Conservation (phyloP, 768 basidiomycete species). For the Suillus hirtellus region DNA sequence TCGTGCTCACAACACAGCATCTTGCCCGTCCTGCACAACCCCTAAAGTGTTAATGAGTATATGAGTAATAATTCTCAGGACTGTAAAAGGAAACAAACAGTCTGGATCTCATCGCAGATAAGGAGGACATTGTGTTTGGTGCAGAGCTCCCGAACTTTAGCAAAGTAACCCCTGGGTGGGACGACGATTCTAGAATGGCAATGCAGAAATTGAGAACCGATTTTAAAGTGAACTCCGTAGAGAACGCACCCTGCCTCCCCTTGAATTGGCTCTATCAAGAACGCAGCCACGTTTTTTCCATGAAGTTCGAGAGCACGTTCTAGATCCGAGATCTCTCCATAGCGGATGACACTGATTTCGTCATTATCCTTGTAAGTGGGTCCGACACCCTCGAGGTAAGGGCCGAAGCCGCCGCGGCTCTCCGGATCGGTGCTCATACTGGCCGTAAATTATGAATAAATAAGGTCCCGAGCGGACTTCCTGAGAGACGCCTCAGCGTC, state of each 20-base stretch:
- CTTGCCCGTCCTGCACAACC: slow-evolving; percentile 90
- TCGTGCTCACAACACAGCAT: slow-evolving; percentile 92
- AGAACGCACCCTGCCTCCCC: slow-evolving; percentile 91
- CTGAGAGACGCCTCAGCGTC: background rate
- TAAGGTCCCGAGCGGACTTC: slow-evolving; percentile 9
- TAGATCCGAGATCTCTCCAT: slow-evolving; percentile 82
- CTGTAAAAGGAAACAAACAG: slow-evolving; percentile 42
- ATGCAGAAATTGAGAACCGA: slow-evolving; percentile 4
- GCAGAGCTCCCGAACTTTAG: slow-evolving; percentile 77
- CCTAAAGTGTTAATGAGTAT: slow-evolving; percentile 42
- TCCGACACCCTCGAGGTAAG: slow-evolving; percentile 84
- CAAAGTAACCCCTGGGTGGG: slow-evolving; percentile 84
- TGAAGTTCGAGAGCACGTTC: slow-evolving; percentile 76
- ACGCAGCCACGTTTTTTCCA: slow-evolving; percentile 85
- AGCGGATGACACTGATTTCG: slow-evolving; percentile 64
- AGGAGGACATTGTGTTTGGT: slow-evolving; percentile 92
- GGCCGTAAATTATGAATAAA: slow-evolving; percentile 19
- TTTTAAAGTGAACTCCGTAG: background rate
- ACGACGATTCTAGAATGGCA: slow-evolving; percentile 73
- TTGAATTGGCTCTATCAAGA: slow-evolving; percentile 97
- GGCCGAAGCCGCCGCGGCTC: slow-evolving; percentile 84
- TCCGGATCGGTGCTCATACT: slow-evolving; percentile 97
- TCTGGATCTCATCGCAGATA: slow-evolving; percentile 98
- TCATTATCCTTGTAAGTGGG: slow-evolving; percentile 63
- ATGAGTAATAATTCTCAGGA: slow-evolving; percentile 8